Conservation (phyloP, 2,329 filamentous ascomycete species). For the Neonectria coccinea region DNA sequence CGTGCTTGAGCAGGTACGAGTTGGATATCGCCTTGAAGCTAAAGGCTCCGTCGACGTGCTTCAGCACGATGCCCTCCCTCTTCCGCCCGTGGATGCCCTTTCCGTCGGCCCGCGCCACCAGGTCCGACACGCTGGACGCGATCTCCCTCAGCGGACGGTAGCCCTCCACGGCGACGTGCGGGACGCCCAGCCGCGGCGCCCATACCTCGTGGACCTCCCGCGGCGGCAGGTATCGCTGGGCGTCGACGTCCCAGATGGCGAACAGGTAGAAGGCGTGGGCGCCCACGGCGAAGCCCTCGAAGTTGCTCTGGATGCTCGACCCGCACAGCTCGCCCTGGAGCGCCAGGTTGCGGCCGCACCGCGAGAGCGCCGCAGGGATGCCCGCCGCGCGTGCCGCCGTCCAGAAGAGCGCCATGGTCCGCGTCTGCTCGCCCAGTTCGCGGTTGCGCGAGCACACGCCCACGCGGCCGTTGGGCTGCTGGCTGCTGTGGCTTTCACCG, state of each 20-base stretch:
- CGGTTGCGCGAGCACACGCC: conserved; percentile 42
- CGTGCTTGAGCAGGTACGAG: conserved; percentile 44
- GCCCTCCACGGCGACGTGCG: conserved; percentile 49
- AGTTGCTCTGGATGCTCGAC: conserved; percentile 40
- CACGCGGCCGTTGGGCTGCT: conserved; percentile 16
- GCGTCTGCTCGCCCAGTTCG: conserved; percentile 30
- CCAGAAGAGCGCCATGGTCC: conserved; percentile 36
- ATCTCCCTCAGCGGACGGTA: conserved; percentile 33
- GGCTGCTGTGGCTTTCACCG: neutral
- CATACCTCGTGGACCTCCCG: conserved; percentile 44
- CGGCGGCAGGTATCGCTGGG: conserved; percentile 44
- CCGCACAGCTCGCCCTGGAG: conserved; percentile 44
- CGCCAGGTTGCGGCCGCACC: conserved; percentile 34
- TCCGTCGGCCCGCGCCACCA: conserved; percentile 39
- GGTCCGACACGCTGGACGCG: conserved; percentile 28
- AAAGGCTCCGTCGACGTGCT: conserved; percentile 36
- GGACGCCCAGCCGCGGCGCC: conserved; percentile 42
- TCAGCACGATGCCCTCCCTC: conserved; percentile 43
- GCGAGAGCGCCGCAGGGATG: conserved; percentile 28
- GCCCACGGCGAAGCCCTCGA: conserved; percentile 36
- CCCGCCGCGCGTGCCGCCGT: conserved; percentile 18
- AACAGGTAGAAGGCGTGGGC: conserved; percentile 51
- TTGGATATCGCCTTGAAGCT: conserved; percentile 45
- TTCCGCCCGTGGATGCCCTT: conserved; percentile 38
- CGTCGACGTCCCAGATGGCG: conserved; percentile 48